Evolutionary conservation across 2,329 filamentous ascomycete genomes (phyloP).

Genomic region (Pseudogymnoascus sp.): DNA sequence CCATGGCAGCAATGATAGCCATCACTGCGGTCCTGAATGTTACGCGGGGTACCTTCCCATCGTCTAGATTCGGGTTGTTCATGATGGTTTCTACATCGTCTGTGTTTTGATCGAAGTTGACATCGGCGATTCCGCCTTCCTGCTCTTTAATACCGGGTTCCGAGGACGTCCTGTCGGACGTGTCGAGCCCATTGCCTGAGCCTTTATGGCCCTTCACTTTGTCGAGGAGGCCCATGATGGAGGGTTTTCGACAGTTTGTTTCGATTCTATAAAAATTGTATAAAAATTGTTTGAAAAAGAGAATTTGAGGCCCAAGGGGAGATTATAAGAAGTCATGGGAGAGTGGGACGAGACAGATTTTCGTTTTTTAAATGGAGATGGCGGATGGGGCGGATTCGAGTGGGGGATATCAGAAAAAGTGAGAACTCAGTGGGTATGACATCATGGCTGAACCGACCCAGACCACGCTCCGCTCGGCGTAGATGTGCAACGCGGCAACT

Average conservation of each 20-base stretch:
- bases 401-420: constrained; percentile 5
- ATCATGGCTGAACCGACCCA: background rate
- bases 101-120: background rate
- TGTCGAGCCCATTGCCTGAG: constrained; percentile 2
- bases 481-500: background rate
- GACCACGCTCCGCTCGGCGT: background rate
- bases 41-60: background rate
- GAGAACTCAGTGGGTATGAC: constrained; percentile 2
- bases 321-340: background rate
- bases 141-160: background rate
- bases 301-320: background rate
- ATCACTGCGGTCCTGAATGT: background rate
- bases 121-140: background rate
- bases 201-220: background rate
- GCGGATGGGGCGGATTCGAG: background rate
- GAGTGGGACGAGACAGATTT: constrained; percentile 5
- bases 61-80: constrained; percentile 6
- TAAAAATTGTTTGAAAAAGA: background rate
- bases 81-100: background rate
- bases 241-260: background rate
- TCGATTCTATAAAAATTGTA: background rate
- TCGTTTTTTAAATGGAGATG: constrained; percentile 5
- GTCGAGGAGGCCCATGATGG: constrained; percentile 5
- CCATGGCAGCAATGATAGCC: constrained; percentile 20
- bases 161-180: background rate